Evolutionary conservation across 192 early-diverging fungal genomes (phyloP), one percentile per base, ranked within the genome.

Genomic region (Coemansia brasiliensis): DNA sequence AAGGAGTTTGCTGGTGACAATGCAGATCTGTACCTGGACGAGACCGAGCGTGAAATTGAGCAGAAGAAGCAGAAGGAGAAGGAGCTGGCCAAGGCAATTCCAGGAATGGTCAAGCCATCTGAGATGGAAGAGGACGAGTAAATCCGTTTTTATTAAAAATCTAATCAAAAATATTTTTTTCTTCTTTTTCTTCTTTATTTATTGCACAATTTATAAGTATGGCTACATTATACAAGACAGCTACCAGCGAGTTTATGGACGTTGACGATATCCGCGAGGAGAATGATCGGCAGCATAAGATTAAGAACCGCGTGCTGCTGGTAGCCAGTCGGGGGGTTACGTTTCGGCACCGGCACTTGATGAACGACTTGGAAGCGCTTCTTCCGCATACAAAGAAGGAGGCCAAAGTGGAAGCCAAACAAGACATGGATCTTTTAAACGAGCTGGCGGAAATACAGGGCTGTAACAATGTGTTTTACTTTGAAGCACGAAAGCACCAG

Each of bases 401-500:
- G 72, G 81, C 86, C 57, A 99, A 99, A 72, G 80, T 96, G 20
- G 95, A 96, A 76, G 83, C 88, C 27, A 97, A 98, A 74, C 86
- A 83, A 67, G 89, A 95, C 59, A 87, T 96, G 46, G 68, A 86
- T 6, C 69, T 91, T 25, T 75, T 99, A 42, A 99, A 99, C 73
- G 96, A 98, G 74, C 81, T 99, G 25, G 93, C 93, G 9, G 92
- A 96, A 55, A 85, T 97, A 52, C 93, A 91, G 83, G 94, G 93
- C 83, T 99, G 96, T 84, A 99, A 99, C 84, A 99, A 98, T 61
- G 90, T 88, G 62, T 81, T 99, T 41, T 99, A 91, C 68, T 95
- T 99, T 78, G 96, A 99, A 70, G 86, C 92, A 13, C 83, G 95
- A 52, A 94, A 92, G 65, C 85, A 91, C 69, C 86, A 85, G 60